Conservation (phyloP, 2,329 filamentous ascomycete genomes). For the Claviceps africana region DNA sequence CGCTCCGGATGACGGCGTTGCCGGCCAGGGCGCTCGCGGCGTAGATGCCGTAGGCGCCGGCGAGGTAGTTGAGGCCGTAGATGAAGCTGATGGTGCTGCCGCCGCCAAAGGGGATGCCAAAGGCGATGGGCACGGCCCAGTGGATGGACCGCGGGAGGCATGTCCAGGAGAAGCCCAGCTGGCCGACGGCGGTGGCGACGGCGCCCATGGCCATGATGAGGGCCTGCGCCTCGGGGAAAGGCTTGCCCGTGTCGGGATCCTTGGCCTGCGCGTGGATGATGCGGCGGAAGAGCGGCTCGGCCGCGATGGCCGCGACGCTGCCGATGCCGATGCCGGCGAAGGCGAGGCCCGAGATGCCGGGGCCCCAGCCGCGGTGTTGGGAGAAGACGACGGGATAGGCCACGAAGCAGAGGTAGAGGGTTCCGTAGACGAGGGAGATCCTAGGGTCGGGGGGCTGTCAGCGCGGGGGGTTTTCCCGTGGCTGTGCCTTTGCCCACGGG, state of each 20-base stretch:
- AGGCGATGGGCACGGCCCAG: conserved; percentile 67
- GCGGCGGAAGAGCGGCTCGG: conserved; percentile 58
- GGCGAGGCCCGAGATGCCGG: conserved; percentile 59
- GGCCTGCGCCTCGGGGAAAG: conserved; percentile 67
- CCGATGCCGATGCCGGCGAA: conserved; percentile 60
- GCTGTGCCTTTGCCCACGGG: no score
- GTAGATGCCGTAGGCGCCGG: conserved; percentile 67
- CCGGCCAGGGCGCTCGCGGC: conserved; percentile 68
- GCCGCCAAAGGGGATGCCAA: conserved; percentile 64
- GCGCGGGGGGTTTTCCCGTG: no score
- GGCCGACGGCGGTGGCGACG: conserved; percentile 58
- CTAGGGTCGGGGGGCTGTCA: conserved; percentile 21
- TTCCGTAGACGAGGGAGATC: conserved; percentile 73
- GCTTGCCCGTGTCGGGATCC: conserved; percentile 61
- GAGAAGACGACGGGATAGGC: conserved; percentile 78
- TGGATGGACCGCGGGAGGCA: conserved; percentile 63
- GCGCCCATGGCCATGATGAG: conserved; percentile 67
- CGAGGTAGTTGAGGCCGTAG: conserved; percentile 68
- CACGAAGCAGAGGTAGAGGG: conserved; percentile 81
- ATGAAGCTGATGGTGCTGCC: conserved; percentile 73
- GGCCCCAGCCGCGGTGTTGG: conserved; percentile 59
- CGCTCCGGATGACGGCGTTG: conserved; percentile 58
- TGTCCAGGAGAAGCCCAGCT: conserved; percentile 83
- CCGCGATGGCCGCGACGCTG: conserved; percentile 44
- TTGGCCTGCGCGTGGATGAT: conserved; percentile 64